phyloP scores from a whole-genome alignment of 139 green algal genomes.

The Chlorella sp. region DNA sequence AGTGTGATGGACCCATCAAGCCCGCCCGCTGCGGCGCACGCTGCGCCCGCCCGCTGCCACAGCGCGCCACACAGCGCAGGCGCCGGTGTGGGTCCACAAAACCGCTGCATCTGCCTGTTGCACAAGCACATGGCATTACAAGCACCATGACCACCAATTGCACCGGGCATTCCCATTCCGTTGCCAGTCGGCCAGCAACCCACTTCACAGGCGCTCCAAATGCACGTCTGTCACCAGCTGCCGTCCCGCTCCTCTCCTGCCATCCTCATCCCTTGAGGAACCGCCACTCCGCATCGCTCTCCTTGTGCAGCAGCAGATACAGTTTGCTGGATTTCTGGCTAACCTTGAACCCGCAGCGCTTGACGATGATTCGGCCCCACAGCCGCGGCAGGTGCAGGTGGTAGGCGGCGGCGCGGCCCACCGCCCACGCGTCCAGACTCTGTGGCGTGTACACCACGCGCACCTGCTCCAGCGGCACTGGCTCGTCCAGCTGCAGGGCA shows the following conservation, averaged over 20 bases:
- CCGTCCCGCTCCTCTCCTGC: background rate
- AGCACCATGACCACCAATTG: no score
- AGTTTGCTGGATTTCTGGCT: conserved; percentile 32
- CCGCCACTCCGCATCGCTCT: conserved; percentile 39
- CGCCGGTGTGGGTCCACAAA: no score
- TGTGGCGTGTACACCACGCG: background rate
- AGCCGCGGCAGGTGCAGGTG: conserved; percentile 37
- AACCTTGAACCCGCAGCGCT: conserved; percentile 22
- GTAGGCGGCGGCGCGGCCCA: conserved; percentile 23
- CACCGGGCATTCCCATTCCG: no score
- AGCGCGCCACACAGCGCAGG: no score
- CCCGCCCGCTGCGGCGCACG: no score
- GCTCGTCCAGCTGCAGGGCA: conserved; percentile 28
- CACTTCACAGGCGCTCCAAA: no score
- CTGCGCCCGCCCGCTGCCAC: no score
- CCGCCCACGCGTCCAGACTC: conserved; percentile 36
- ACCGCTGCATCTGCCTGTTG: no score
- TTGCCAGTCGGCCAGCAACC: no score
- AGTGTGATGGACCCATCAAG: no score
- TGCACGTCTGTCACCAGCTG: no score
- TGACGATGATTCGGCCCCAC: conserved; percentile 24
- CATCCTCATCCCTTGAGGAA: conserved; percentile 42
- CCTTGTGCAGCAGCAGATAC: conserved; percentile 37
- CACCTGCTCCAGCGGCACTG: conserved; percentile 27
- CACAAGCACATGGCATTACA: no score